A percentile compares a stretch with the other conserved stretches of the same genome.
Evolutionary conservation across 176 grass and related monocot genomes (phyloP).

Genomic region (Luzula sylvatica): DNA sequence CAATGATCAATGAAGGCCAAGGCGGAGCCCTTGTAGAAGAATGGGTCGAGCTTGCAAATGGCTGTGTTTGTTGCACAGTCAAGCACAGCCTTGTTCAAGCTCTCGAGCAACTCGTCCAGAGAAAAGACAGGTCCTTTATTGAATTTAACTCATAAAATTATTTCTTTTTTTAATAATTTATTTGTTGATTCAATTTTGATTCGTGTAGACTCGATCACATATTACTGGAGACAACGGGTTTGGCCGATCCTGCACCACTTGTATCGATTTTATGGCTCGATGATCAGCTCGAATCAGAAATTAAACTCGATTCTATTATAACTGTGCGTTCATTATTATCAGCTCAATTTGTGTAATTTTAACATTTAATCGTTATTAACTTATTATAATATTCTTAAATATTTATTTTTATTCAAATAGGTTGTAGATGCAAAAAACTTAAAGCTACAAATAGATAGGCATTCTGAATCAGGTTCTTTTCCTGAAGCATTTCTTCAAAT

Average conservation of each 20-base stretch:
- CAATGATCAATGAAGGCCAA: conserved; percentile 96
- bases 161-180: not conserved
- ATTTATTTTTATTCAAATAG: conserved; percentile 25
- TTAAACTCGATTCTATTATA: conserved; percentile 85
- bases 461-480: conserved; percentile 54
- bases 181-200: not conserved
- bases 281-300: conserved; percentile 78
- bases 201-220: conserved; percentile 85
- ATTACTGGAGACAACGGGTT: conserved; percentile 92
- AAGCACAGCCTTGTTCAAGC: conserved; percentile 97
- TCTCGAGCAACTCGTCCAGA: conserved; percentile 88
- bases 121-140: conserved; percentile 60
- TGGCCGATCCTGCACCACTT: conserved; percentile 89
- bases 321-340: conserved; percentile 49
- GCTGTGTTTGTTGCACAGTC: conserved; percentile 90
- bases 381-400: too few species aligned
- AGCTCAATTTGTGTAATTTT: not conserved
- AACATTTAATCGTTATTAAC: too few species aligned
- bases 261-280: conserved; percentile 90
- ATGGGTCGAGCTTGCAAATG: conserved; percentile 94
- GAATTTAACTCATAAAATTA: not conserved
- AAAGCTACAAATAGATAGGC: conserved; percentile 72
- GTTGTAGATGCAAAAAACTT: conserved; percentile 93
- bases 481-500: conserved; percentile 94
- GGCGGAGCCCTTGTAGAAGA: conserved; percentile 81